Base-by-base conservation (phyloP, 805 yeast genomes). In the Yarrowia deformans region DNA sequence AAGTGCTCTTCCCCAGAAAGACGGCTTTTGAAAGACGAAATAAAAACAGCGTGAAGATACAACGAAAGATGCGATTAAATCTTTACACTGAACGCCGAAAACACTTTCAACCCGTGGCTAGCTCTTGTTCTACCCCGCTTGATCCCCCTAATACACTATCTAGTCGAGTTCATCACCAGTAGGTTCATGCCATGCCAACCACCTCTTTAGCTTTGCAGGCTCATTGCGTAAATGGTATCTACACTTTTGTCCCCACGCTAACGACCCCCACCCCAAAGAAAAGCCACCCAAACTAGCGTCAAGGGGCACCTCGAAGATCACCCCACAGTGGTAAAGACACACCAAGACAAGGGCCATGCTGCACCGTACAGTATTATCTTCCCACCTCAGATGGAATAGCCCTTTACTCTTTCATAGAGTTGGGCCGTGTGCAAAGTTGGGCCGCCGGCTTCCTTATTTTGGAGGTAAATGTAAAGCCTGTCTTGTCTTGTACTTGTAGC, bases 171-270 rank as follows among this genome's bases (percentile, higher is more conserved):
- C 29, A 23, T 23, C 29, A 23, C 23, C 14, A 32, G 39, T 3
- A 49, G 50, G 50, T 46, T 46, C 34, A 23, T 23, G 50, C 34
- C 50, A 46, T 23, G 13, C 23, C 13, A 18, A 18, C 9, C n/a
- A 6, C 29, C 29, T 23, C 29, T 23, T 23, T 23, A 52, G n/a
- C 32, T 52, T 19, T 52, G 58, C 42, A 52, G 29, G n/a, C 40
- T 52, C 58, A 52, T 52, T 52, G 58, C 58, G 40, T 35, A 23
- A 23, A 12, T 45, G n/a, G 19, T 42, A 42, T 42, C 46, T 42
- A 42, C 46, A 9, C 40, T 52, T 23, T 23, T 23, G 2, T 35
- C 58, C 58, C 58, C 58, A 18, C 58, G 29, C 42, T 35, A 13
- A 18, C 34, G 29, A 32, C 8, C 34, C 8, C 42, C 29, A 23